Evolutionary conservation across 108 stramenopile species (phyloP), one percentile per base, ranked within the genome.

Genomic region (Cylindrotheca fusiformis): DNA sequence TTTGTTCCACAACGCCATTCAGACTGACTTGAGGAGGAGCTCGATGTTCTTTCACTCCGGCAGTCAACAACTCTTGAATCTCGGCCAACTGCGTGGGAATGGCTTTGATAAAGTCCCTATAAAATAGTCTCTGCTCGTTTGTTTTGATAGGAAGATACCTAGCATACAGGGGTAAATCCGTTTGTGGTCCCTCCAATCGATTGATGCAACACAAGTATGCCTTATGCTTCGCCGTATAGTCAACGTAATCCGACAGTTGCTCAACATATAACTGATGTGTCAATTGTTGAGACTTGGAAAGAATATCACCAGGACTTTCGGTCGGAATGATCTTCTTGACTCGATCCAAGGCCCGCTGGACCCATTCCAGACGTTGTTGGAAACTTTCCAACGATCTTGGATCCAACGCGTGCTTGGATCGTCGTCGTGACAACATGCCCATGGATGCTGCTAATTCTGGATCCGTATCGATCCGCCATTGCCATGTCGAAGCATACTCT

Each of bases 181-280:
- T 78, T 31, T 82, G 81, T 10, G 81, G 81, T 20, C 81, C 80
- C 46, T 82, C 81, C 25, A 82, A 54, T 25, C 81, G 62, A 51
- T 82, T 82, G 23, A 82, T 56, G 32, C 81, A 83, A 60, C 71
- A 72, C 22, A 83, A 60, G 52, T 79, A 77, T 4, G 73, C 68
- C 50, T 67, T 53, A 54, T 79, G 74, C 55, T 67, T 45, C 27
- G 28, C 33, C 4, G 74, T 64, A 56, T 73, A 83, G 19, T 47
- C 36, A 18, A 72, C 32, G 61, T 83, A 83, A 29, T 74, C 76
- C 12, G 51, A 45, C 21, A 83, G 67, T 60, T 83, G 81, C 20
- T 46, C 58, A 25, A 65, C 48, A 60, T 79, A 83, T 2, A 83
- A 67, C 29, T 68, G 26, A 24, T 52, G 61, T 25, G 73, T 69